phyloP scores from a whole-genome alignment of 2,329 filamentous ascomycete genomes.

The Chrysoporthe cubensis region DNA sequence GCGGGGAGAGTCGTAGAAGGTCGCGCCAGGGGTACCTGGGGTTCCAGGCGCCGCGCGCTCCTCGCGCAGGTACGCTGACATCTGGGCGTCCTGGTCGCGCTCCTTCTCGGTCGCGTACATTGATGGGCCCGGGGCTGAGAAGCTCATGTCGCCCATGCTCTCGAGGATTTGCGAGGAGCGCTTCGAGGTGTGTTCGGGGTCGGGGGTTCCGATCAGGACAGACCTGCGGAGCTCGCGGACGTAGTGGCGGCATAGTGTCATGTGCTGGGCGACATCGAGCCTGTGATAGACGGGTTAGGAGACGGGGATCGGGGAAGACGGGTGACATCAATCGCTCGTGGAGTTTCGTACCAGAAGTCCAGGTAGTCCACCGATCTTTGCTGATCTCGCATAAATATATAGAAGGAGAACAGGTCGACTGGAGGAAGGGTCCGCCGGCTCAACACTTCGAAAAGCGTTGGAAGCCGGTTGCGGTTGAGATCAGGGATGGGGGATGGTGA shows the following conservation, averaged over 20 bases:
- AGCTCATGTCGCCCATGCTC: constrained; percentile 68
- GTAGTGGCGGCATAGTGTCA: constrained; percentile 96
- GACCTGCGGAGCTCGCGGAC: constrained; percentile 93
- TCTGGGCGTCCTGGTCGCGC: constrained; percentile 81
- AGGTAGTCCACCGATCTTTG: constrained; percentile 97
- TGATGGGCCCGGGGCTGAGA: constrained; percentile 61
- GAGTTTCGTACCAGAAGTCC: constrained; percentile 82
- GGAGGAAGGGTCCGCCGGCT: constrained; percentile 92
- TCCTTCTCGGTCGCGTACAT: constrained; percentile 71
- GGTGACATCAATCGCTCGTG: constrained; percentile 2
- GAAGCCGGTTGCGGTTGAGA: constrained; percentile 77
- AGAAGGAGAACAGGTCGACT: constrained; percentile 97
- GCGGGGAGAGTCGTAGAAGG: constrained; percentile 57
- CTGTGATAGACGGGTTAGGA: constrained; percentile 51
- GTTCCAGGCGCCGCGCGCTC: constrained; percentile 41
- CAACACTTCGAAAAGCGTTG: constrained; percentile 93
- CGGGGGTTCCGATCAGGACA: constrained; percentile 89
- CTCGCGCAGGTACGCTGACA: constrained; percentile 86
- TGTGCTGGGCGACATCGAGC: constrained; percentile 99
- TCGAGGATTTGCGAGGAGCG: constrained; percentile 82
- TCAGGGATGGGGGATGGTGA: constrained; percentile 61
- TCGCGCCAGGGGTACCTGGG: constrained; percentile 40
- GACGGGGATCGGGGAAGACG: constrained; percentile 23
- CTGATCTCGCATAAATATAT: constrained; percentile 99
- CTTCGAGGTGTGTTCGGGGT: constrained; percentile 80